A percentile compares a stretch with the other conserved stretches of the same genome.
These are phyloP conservation scores for Xylariales sp. DNA, from an alignment of 2,329 filamentous ascomycete species.

Conservation along the genomic window DNA sequence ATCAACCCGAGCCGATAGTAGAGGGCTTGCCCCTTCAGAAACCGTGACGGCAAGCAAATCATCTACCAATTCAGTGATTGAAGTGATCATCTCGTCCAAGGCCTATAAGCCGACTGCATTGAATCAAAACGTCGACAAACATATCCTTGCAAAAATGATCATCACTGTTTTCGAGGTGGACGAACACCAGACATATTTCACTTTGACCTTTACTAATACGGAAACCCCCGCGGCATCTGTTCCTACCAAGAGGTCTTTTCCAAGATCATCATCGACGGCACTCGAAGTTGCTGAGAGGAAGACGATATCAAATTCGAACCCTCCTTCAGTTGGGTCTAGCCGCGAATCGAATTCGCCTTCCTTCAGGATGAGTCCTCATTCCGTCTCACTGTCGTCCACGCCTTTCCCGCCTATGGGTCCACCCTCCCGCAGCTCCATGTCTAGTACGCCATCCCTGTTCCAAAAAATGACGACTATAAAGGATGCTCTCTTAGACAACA, in stretches of 20 bases:
- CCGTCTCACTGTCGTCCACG: slow-evolving; percentile 48
- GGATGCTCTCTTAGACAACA: slow-evolving; percentile 71
- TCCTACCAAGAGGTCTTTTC: slow-evolving; percentile 32
- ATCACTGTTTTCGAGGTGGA: slow-evolving; percentile 69
- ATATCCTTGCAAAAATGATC: slow-evolving; percentile 67
- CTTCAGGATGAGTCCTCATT: slow-evolving; percentile 44
- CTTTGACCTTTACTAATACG: slow-evolving; percentile 67
- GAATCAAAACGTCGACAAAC: slow-evolving; percentile 32
- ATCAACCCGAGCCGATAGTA: too few species aligned
- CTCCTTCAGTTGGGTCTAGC: slow-evolving; percentile 43
- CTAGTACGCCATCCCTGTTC: slow-evolving; percentile 59
- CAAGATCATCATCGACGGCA: slow-evolving; percentile 27
- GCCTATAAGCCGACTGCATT: slow-evolving; percentile 35
- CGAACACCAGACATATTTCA: slow-evolving; percentile 64
- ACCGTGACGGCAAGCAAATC: slow-evolving; percentile 19
- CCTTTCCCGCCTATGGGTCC: slow-evolving; percentile 65
- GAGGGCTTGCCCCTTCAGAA: neutral
- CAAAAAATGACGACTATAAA: slow-evolving; percentile 73
- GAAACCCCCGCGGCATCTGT: slow-evolving; percentile 32
- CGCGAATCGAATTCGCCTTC: slow-evolving; percentile 43
- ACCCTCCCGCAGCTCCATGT: slow-evolving; percentile 49
- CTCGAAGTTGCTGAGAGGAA: slow-evolving; percentile 43
- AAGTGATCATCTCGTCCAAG: slow-evolving; percentile 59
- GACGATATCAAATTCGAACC: slow-evolving; percentile 38
- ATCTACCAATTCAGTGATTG: slow-evolving; percentile 58